phyloP scores from a whole-genome alignment of 768 basidiomycete species.

The Leccinum olivaceopallidum region DNA sequence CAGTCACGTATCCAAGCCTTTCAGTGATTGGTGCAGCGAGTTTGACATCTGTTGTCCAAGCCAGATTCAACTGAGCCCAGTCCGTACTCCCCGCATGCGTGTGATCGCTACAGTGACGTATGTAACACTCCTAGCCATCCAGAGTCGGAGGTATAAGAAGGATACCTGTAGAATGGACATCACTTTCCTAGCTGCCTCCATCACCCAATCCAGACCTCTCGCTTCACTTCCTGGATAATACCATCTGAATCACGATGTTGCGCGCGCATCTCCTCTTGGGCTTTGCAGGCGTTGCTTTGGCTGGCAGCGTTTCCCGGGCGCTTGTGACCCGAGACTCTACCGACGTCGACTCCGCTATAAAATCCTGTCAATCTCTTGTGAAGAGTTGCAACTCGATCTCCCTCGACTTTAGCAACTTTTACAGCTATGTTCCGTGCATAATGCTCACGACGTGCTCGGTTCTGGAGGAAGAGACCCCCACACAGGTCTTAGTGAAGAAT shows the following conservation, averaged over 20 bases:
- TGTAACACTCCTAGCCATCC: not conserved
- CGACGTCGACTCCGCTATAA: conserved; percentile 1
- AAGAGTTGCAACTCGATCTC: conserved; percentile 22
- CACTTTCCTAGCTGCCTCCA: too few species aligned
- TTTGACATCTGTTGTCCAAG: not conserved
- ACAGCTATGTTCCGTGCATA: conserved; percentile 20
- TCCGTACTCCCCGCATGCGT: not conserved
- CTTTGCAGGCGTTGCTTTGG: conserved; percentile 6
- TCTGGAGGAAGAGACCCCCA: conserved; percentile 2
- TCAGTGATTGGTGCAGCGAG: not conserved
- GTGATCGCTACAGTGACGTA: not conserved
- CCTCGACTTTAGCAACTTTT: conserved; percentile 20
- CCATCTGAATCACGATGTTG: conserved; percentile 1
- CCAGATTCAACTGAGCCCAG: not conserved
- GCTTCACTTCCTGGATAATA: not conserved
- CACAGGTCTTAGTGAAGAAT: conserved; percentile 3
- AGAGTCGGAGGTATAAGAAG: not conserved
- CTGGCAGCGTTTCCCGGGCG: not conserved
- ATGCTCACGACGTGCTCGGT: conserved; percentile 21
- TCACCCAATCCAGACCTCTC: not conserved
- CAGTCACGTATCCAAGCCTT: not conserved
- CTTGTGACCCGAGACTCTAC: conserved; percentile 13
- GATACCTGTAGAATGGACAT: not conserved
- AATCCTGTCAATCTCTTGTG: conserved; percentile 18
- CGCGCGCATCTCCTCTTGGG: not conserved